These are phyloP conservation scores for Alternaria rosae DNA, from an alignment of 2,329 filamentous ascomycete genomes.

Conservation along the genomic window DNA sequence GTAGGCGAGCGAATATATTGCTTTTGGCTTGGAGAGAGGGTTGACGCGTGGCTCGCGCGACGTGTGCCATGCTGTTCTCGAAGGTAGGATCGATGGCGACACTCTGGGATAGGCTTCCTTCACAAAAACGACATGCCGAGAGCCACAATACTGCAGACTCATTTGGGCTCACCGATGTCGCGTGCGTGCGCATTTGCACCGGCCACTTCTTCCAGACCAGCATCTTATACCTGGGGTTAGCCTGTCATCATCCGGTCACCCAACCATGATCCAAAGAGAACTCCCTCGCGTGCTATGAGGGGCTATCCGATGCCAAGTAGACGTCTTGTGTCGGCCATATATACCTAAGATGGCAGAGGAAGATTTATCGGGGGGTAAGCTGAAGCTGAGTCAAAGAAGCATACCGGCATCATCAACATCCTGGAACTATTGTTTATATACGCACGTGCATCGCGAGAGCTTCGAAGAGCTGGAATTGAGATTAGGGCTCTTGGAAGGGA, in stretches of 20 bases:
- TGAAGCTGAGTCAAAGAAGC: too few species aligned
- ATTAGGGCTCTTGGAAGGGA: not conserved
- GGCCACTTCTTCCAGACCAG: not conserved
- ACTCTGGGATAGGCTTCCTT: not conserved
- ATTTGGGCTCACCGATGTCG: not conserved
- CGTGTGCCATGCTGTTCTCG: not conserved
- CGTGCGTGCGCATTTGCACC: too few species aligned
- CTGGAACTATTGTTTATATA: fast-evolving
- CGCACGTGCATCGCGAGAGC: not conserved
- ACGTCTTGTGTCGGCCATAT: not conserved
- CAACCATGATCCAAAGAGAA: not conserved
- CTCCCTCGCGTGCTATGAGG: not conserved
- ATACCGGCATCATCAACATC: not conserved
- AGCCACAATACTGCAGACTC: not conserved
- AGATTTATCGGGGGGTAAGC: not conserved
- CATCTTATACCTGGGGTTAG: not conserved
- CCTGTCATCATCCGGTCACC: not conserved
- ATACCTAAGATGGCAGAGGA: not conserved
- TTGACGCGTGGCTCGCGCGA: not conserved
- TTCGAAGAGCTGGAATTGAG: not conserved
- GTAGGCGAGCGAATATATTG: not conserved
- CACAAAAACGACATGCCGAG: not conserved
- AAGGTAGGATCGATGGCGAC: not conserved
- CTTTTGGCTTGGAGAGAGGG: not conserved
- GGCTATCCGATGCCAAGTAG: not conserved